Evolutionary conservation across 176 grass and related monocot genomes (phyloP).

Genomic region (Areca catechu): DNA sequence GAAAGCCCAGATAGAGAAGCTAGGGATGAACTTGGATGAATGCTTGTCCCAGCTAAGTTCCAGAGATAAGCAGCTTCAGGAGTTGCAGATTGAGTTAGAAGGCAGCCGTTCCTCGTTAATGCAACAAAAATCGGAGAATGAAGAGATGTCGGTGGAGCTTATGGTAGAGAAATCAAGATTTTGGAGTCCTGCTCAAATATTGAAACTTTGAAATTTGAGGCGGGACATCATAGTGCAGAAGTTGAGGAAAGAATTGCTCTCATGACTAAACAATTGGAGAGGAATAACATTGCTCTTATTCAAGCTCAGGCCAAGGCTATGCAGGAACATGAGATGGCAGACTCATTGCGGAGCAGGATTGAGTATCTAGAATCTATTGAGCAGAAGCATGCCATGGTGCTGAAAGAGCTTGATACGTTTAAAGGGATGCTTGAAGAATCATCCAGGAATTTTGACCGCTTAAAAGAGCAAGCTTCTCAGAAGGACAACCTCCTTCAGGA

Average conservation of each 20-base stretch:
- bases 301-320: slow-evolving; percentile 29
- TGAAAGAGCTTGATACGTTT: slow-evolving; percentile 40
- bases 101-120: slow-evolving; percentile 25
- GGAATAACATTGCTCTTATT: slow-evolving; percentile 24
- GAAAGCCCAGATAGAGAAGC: slow-evolving; percentile 34
- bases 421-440: slow-evolving; percentile 43
- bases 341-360: slow-evolving; percentile 27
- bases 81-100: slow-evolving; percentile 50
- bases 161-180: slow-evolving; percentile 26
- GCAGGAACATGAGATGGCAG: slow-evolving; percentile 23
- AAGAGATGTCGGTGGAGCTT: slow-evolving; percentile 25
- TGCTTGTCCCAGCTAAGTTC: slow-evolving; percentile 25
- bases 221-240: slow-evolving; percentile 25
- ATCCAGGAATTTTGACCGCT: slow-evolving; percentile 30
- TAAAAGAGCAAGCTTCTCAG: slow-evolving; percentile 43
- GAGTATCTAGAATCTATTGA: slow-evolving; percentile 35
- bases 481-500: slow-evolving; percentile 45
- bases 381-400: slow-evolving; percentile 33
- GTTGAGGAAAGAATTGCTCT: slow-evolving; percentile 22
- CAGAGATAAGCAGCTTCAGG: slow-evolving; percentile 33
- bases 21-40: slow-evolving; percentile 49
- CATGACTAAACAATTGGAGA: slow-evolving; percentile 31
- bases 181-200: slow-evolving; percentile 33
- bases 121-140: slow-evolving; percentile 37
- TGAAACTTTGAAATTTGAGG: slow-evolving; percentile 25